Conservation (phyloP, 805 yeast genomes). For the Priceomyces carsonii region DNA sequence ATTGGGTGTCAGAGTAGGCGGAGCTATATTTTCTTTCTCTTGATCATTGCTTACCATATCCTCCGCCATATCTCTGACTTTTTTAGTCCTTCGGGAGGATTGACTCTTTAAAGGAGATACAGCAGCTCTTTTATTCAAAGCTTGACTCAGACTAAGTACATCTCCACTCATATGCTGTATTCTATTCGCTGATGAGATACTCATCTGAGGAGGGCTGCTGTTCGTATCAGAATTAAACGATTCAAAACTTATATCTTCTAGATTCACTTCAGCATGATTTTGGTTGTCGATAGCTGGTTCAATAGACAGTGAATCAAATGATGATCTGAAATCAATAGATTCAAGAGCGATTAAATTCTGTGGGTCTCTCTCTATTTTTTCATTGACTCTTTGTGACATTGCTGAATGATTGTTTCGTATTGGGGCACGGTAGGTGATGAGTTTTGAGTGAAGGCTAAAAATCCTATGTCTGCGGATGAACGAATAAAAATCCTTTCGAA, state of each 20-base stretch:
- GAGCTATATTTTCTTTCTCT: no score
- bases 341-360: conserved; percentile 1
- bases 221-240: conserved; percentile 7
- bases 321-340: conserved; percentile 6
- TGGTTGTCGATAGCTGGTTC: conserved; percentile 1
- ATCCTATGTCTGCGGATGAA: neutral
- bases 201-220: conserved; percentile 1
- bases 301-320: conserved; percentile 7
- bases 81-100: neutral
- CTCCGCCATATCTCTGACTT: neutral
- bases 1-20: no score
- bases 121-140: conserved; percentile 3
- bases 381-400: conserved; percentile 1
- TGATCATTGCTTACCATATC: no score
- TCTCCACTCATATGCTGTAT: no score
- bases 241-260: conserved; percentile 8
- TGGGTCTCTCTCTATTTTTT: conserved; percentile 5
- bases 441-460: no score
- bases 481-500: neutral
- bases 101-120: conserved; percentile 3
- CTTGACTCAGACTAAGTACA: neutral
- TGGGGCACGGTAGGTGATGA: no score
- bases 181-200: no score
- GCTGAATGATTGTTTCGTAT: neutral
- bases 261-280: neutral